phyloP scores from a whole-genome alignment of 2,329 filamentous ascomycete species.

The Talaromyces sp. region DNA sequence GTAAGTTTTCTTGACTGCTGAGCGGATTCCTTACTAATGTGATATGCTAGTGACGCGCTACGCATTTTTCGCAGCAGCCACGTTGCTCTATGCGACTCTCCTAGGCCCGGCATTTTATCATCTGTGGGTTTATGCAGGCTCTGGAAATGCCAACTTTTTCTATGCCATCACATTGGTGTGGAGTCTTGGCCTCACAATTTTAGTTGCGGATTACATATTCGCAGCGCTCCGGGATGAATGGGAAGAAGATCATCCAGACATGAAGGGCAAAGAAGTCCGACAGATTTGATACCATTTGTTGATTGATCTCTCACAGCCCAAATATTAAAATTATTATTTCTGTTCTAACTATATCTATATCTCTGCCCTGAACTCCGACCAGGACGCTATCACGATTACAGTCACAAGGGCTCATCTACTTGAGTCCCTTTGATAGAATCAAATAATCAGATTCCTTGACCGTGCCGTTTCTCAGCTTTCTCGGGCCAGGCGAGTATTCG shows the following conservation, averaged over 20 bases:
- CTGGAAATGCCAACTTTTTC: constrained; percentile 98
- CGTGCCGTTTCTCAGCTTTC: constrained; percentile 44
- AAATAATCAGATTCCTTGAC: constrained; percentile 47
- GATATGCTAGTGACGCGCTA: constrained; percentile 73
- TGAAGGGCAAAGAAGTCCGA: constrained; percentile 79
- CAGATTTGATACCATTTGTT: constrained; percentile 60
- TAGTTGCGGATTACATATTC: constrained; percentile 84
- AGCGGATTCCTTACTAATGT: neutral
- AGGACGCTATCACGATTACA: neutral
- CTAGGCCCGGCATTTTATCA: constrained; percentile 94
- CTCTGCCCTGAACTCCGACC: constrained; percentile 1
- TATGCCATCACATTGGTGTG: constrained; percentile 99
- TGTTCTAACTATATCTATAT: neutral
- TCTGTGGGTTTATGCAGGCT: constrained; percentile 96
- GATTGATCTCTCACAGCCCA: neutral
- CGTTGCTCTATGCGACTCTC: constrained; percentile 79
- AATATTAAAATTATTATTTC: neutral
- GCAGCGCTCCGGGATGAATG: constrained; percentile 87
- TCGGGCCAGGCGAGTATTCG: constrained; percentile 47
- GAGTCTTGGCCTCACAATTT: constrained; percentile 81
- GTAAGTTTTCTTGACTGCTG: constrained; percentile 41
- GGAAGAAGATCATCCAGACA: constrained; percentile 86
- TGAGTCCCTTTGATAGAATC: constrained; percentile 47
- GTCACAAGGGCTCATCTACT: neutral
- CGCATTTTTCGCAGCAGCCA: constrained; percentile 77